phyloP scores from a whole-genome alignment of 2,329 filamentous ascomycete species.

The Mycogone perniciosa region DNA sequence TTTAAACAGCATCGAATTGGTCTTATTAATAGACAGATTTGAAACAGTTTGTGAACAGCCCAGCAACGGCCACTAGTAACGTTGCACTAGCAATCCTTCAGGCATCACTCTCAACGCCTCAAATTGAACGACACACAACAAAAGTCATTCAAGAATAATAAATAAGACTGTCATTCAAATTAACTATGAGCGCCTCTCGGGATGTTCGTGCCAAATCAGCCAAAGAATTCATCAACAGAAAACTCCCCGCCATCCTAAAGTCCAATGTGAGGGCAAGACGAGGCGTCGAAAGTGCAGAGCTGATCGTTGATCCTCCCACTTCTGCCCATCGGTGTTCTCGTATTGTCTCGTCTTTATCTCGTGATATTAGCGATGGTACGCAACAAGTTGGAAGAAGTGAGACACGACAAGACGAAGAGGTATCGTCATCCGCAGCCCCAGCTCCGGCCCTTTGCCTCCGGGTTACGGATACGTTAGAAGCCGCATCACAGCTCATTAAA shows the following conservation, averaged over 20 bases:
- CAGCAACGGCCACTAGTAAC: too few relatives aligned
- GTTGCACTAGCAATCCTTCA: too few relatives aligned
- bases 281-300: conserved; percentile 46
- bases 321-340: too few relatives aligned
- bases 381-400: neutral
- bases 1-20: too few relatives aligned
- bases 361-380: too few relatives aligned
- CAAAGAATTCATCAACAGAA: conserved; percentile 51
- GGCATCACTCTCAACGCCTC: too few relatives aligned
- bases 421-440: conserved; percentile 18
- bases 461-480: conserved; percentile 47
- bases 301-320: conserved; percentile 33
- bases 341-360: too few relatives aligned
- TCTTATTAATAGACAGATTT: too few relatives aligned
- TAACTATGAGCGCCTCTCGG: neutral
- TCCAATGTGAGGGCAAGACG: conserved; percentile 48
- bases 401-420: neutral
- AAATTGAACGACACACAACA: too few relatives aligned
- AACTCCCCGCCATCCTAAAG: conserved; percentile 49
- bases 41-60: too few relatives aligned
- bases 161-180: neutral
- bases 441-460: conserved; percentile 36
- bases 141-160: neutral
- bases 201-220: conserved; percentile 48
- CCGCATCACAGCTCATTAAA: conserved; percentile 28